Percentiles rank a stretch among this genome's conserved stretches.
Conservation (phyloP, 805 yeast species). For the Suhomyces canberraensis region DNA sequence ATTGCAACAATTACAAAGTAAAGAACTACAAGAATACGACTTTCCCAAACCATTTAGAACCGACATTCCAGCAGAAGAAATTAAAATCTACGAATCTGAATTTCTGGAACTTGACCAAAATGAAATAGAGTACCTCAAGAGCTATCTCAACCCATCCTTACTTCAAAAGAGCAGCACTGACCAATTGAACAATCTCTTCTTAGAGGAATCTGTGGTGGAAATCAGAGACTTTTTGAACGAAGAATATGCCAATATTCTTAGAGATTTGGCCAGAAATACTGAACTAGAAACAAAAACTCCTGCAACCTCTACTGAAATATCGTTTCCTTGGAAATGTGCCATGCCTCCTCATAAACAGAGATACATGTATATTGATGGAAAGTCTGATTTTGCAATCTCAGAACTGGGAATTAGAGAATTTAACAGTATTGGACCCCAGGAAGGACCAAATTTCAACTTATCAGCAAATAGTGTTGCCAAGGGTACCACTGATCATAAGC, state of each 20-base stretch:
- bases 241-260: conserved; percentile 48
- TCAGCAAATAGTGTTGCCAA: not conserved
- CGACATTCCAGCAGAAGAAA: conserved; percentile 39
- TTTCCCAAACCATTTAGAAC: conserved; percentile 65
- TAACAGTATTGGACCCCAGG: conserved; percentile 44
- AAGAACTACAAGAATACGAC: conserved; percentile 74
- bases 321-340: conserved; percentile 83
- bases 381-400: conserved; percentile 32
- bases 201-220: conserved; percentile 67
- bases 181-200: conserved; percentile 50
- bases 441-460: conserved; percentile 50
- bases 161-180: conserved; percentile 27
- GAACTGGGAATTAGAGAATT: conserved; percentile 28
- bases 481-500: conserved; percentile 30
- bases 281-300: conserved; percentile 69
- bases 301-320: conserved; percentile 48
- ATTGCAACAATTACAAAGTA: conserved; percentile 72
- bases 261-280: conserved; percentile 45
- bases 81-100: conserved; percentile 25
- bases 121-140: conserved; percentile 49
- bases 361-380: conserved; percentile 77
- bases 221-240: conserved; percentile 60
- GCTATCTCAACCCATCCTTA: conserved; percentile 56
- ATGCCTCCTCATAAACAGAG: conserved; percentile 93
- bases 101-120: conserved; percentile 15